Evolutionary conservation across 257 asterid genomes (phyloP), one percentile per base, ranked within the genome.

Genomic region (Gentiana straminea): DNA sequence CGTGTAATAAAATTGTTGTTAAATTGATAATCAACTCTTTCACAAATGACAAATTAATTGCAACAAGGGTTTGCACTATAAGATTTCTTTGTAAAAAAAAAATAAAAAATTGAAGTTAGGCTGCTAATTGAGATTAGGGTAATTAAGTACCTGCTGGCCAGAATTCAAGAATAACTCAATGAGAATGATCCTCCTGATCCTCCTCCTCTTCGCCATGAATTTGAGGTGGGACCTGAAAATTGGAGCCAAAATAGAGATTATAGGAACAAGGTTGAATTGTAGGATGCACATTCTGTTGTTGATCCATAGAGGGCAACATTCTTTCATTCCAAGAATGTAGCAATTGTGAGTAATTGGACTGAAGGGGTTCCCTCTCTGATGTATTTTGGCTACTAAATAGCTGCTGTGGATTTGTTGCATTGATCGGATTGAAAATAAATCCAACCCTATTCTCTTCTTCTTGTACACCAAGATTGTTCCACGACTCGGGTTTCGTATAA

Each of bases 221-320:
- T 61, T 75, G 63, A 35, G 83, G 68, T 0, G 83, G 83, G 37
- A 71, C 68, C 13, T 72, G 79, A 75, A 75, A 78, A 55, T 75
- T 77, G 39, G 77, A 45, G 55, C 67, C 73, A 51, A 74, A 73
- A 33, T 72, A 79, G 70, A 36, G 32, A 6, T 55, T 59, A 9
- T 66, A 71, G 12, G 71, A 67, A 13, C 72, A 57, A 61, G 75
- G 45, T 37, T 66, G 75, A 41, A 46, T 8, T 50, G 35, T 36
- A 13, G 69, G 52, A n/a, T 49, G 58, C 12, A 8, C 65, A 33
- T 52, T 36, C 63, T 51, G 24, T 8, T 55, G 68, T 4, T 60
- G 73, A 52, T 64, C 63, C 4, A 60, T 44, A 37, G 54, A 52
- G 37, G 63, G 54, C 33, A 72, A 11, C 32, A 64, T 66, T 64